Base-by-base conservation (phyloP, 169 alveolate genomes). In the Plasmodium relictum region DNA sequence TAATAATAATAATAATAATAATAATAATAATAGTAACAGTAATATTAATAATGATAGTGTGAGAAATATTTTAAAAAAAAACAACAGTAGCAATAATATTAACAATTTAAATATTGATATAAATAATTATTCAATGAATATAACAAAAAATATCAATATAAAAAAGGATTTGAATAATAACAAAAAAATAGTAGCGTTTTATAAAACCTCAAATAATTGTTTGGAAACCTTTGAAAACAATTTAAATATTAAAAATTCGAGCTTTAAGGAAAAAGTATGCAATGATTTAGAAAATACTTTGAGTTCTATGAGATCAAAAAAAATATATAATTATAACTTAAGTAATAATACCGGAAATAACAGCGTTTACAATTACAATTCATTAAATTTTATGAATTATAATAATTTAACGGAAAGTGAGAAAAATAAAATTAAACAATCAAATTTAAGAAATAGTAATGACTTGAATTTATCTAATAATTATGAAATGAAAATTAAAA, bases 81-180 rank as follows among this genome's bases (percentile, higher is more conserved):
- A 7, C 10, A 65, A 39, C 6, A 31, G 26, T 8, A 65, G 22
- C n/a, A 7, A 5, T 31, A 65, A n/a, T 12, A 31, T 14, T 31
- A 65, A 12, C 6, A 4, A n/a, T 39, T 31, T 6, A n/a, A 31
- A 54, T 31, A 37, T 14, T 12, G 22, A 37, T n/a, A 31, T n/a
- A 31, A 31, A 39, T 37, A 45, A 72, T 22, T 42, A 31, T 20
- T 0, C 85, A 22, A 16, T 52, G 68, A 54, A 3, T 20, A 31
- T 72, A 6, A 12, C 26, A 4, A 72, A 72, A 59, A 59, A 61
- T n/a, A 9, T 71, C 5, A 41, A 37, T 37, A 37, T 54, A 61
- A 72, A 72, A 59, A 72, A 52, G 16, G 85, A 72, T 9, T 7
- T 20, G 24, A 61, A 72, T 12, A 54, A 72, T 58, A 58, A 9